phyloP scores from a whole-genome alignment of 176 grass and related monocot species.

The Calamus simplicifolius region DNA sequence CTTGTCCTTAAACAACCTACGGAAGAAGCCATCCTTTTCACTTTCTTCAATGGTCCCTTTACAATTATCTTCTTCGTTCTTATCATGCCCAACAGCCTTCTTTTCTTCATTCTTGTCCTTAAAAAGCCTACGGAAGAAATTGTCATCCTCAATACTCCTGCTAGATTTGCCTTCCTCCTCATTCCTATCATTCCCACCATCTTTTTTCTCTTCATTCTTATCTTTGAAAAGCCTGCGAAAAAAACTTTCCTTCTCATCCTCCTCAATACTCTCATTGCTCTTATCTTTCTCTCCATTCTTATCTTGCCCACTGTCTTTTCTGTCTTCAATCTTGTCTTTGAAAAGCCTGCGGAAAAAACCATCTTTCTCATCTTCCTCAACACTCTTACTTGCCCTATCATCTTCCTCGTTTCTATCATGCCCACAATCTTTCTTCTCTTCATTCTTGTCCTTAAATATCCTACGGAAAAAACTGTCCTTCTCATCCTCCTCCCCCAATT shows the following conservation, averaged over 20 bases:
- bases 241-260: conserved; percentile 75
- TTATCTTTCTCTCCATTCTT: conserved; percentile 16
- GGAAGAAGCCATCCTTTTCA: too few relatives aligned
- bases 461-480: conserved; percentile 77
- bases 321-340: too few relatives aligned
- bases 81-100: conserved; percentile 46
- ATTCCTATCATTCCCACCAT: conserved; percentile 16
- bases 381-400: too few relatives aligned
- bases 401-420: conserved; percentile 32
- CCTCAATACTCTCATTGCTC: conserved; percentile 51
- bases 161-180: conserved; percentile 36
- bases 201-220: conserved; percentile 63
- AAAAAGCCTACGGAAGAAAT: conserved; percentile 64
- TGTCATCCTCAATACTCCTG: conserved; percentile 42
- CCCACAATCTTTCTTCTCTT: conserved; percentile 58
- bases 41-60: too few relatives aligned
- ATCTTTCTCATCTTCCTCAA: too few relatives aligned
- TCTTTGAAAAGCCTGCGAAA: conserved; percentile 80
- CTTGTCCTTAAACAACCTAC: too few relatives aligned
- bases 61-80: conserved; percentile 33
- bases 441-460: conserved; percentile 94
- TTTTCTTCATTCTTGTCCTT: conserved; percentile 91
- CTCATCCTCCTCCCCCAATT: conserved; percentile 56
- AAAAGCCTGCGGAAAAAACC: too few relatives aligned
- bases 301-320: too few relatives aligned